Base-by-base conservation (phyloP, 108 stramenopile species). In the Nitzschia sp. region DNA sequence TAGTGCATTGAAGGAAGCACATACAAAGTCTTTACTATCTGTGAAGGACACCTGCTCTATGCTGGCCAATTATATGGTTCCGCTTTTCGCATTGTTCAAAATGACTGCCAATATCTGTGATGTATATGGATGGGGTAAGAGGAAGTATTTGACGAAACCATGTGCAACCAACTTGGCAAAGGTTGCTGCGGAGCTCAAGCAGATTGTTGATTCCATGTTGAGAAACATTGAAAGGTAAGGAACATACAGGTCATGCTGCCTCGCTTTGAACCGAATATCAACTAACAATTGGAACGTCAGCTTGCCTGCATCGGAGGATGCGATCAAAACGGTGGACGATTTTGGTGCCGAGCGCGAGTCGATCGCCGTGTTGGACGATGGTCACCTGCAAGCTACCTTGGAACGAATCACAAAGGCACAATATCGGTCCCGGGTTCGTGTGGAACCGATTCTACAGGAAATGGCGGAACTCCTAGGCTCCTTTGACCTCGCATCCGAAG, bases 81-180 rank as follows among this genome's bases (percentile, higher is more conserved):
- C 87, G 40, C 41, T 92, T 1, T 87, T 86, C 65, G 82, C 84
- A 20, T 10, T 85, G 25, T 70, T 85, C 7, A 72, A 79, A 63
- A 92, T 86, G 65, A 76, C 75, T 64, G 77, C 76, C 24, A 72
- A 63, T 10, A 59, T 81, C 9, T 83, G 86, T 51, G 48, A 71
- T 11, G 34, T 76, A 26, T 92, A 82, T 63, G 88, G 86, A 46
- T 92, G 91, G 91, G 91, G 88, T 38, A 86, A 81, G 55, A 77
- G 88, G 26, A 92, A 90, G 63, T 73, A 72, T 10, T 58, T 63
- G 14, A 87, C 87, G 3, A 89, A 87, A 60, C 73, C 51, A 43
- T 67, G 72, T 34, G 81, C 88, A 20, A 72, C 61, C 21, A 83
- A 83, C 19, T 58, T 92, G 57, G 80, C 83, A 1, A 50, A 71